Conservation (phyloP, 768 basidiomycete genomes). For the Boletus bicolor region DNA sequence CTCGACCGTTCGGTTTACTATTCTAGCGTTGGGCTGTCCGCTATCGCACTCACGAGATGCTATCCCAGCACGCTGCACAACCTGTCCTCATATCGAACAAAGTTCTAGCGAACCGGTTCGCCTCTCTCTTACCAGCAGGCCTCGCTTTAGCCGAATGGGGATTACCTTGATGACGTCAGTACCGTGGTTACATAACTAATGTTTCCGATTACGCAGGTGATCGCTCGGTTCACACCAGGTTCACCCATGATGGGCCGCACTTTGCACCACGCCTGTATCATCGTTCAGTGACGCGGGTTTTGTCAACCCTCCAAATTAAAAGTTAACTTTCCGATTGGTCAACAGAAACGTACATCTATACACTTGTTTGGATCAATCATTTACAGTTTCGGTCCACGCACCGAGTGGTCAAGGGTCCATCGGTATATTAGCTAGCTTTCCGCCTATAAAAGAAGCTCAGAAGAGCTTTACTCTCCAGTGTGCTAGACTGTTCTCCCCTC, state of each 20-base stretch:
- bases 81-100: background rate
- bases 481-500: background rate
- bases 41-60: background rate
- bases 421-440: background rate
- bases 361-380: background rate
- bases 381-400: slow-evolving; percentile 2
- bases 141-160: background rate
- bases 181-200: background rate
- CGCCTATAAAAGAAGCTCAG: slow-evolving; percentile 23
- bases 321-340: slow-evolving; percentile 1
- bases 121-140: background rate
- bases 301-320: slow-evolving; percentile 5
- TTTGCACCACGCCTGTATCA: background rate
- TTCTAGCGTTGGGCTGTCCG: background rate
- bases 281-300: background rate
- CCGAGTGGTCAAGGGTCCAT: background rate
- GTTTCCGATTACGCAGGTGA: slow-evolving; percentile 13
- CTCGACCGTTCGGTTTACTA: background rate
- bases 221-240: background rate
- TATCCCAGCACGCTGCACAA: background rate
- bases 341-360: background rate
- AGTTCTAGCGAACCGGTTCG: slow-evolving; percentile 6
- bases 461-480: background rate
- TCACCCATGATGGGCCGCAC: background rate
- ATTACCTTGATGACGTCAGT: slow-evolving; percentile 9